Base-by-base conservation (phyloP, 2,329 filamentous ascomycete genomes). In the Paraphaeosphaeria minitans region DNA sequence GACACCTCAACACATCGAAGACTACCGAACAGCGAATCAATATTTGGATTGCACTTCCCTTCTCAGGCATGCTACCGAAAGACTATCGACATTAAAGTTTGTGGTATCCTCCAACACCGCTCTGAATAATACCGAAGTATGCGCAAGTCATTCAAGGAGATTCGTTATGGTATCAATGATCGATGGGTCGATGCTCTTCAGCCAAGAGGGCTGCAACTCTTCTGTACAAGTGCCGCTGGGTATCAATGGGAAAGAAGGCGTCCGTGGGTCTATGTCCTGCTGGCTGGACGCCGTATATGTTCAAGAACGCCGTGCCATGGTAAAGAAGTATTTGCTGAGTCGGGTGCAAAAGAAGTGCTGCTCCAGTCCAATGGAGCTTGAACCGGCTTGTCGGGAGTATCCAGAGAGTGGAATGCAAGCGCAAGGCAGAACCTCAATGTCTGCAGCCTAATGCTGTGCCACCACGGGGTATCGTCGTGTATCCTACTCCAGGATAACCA, bases 101-200 rank as follows among this genome's bases (percentile, higher is more conserved):
- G 14, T 27, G 21, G 21, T 24, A 51, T 24, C 33, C 33, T 16
- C n/a, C 19, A 27, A 33, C 48, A 12, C 48, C n/a, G 8, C 39
- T 27, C 29, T 27, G 35, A 24, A 13, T 8, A 29, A 7, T 13
- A 39, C 6, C 19, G 19, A 39, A 41, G 35, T 12, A 24, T 27
- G 35, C 13, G 24, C 21, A 39, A 41, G 2, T 42, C 37, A 14
- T 16, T 42, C 22, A 53, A 53, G 24, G 50, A 31, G 42, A 53
- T 53, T 53, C 50, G 37, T 53, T 42, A 53, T 53, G 50, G 50
- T 53, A 53, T 53, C 37, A 52, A 31, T 31, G 22, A 31, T 53
- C 27, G 19, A 12, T 31, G 7, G 33, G 37, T 37, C 50, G 50
- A 42, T 27, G 8, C n/a, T 53, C 22, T 53, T 31, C 37, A 43